Evolutionary conservation across 768 basidiomycete species (phyloP).

Genomic region (Panaeolus cyanescens): DNA sequence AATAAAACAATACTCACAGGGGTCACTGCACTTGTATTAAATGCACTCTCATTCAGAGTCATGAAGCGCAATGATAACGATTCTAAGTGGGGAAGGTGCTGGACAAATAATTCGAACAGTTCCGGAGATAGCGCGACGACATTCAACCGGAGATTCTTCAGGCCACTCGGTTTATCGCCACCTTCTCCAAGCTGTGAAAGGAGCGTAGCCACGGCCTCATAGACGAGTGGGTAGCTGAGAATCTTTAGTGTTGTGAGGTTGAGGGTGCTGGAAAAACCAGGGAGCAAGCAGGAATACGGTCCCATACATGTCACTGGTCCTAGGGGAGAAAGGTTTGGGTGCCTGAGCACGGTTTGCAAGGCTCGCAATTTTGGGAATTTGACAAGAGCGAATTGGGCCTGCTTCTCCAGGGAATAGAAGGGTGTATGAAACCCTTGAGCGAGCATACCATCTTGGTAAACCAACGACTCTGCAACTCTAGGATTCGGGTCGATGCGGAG

Average conservation of each 20-base stretch:
- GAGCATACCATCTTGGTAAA: not conserved
- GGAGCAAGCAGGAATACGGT: not conserved
- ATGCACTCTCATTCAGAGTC: not conserved
- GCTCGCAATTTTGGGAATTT: not conserved
- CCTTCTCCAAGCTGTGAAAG: not conserved
- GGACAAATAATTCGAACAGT: not conserved
- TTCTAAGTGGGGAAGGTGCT: not conserved
- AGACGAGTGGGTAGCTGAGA: not conserved
- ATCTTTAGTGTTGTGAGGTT: not conserved
- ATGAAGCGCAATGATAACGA: not conserved
- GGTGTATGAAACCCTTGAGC: not conserved
- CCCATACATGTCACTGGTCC: slow-evolving; percentile 1
- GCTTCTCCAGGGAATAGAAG: not conserved
- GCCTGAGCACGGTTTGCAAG: not conserved
- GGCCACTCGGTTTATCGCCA: not conserved
- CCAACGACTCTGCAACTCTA: not conserved
- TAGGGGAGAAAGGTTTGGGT: not conserved
- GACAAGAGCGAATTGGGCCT: not conserved
- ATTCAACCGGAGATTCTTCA: not conserved
- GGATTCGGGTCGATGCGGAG: not conserved
- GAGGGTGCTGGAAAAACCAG: not conserved
- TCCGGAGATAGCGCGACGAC: not conserved
- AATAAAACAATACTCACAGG: not conserved
- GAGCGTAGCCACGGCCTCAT: not conserved
- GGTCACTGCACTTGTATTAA: not conserved